These are phyloP conservation scores for Conticribra weissflogii DNA, from an alignment of 108 stramenopile species.

Conservation along the genomic window DNA sequence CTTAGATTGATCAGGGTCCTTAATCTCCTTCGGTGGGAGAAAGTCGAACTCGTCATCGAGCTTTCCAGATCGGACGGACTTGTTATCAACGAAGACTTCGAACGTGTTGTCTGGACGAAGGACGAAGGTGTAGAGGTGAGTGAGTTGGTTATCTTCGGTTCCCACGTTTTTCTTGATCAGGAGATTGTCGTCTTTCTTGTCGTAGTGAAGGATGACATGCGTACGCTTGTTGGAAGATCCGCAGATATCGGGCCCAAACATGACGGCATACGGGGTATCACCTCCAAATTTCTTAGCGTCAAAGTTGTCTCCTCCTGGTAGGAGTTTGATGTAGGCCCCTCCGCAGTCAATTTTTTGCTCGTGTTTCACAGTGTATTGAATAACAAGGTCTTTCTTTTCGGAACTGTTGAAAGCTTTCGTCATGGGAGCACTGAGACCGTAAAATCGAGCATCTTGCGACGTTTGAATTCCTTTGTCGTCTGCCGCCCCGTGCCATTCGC, in stretches of 20 bases:
- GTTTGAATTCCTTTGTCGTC: slow-evolving; percentile 97
- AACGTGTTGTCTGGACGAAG: slow-evolving; percentile 95
- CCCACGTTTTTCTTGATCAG: slow-evolving; percentile 94
- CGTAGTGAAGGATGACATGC: slow-evolving; percentile 97
- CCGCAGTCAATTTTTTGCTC: slow-evolving; percentile 98
- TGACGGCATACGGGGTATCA: slow-evolving; percentile 96
- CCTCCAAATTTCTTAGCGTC: slow-evolving; percentile 93
- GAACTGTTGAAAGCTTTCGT: slow-evolving; percentile 80
- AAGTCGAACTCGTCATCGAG: slow-evolving; percentile 98
- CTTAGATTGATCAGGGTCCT: slow-evolving; percentile 95
- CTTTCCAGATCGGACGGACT: slow-evolving; percentile 88
- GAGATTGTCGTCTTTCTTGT: slow-evolving; percentile 92
- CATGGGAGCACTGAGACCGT: slow-evolving; percentile 92
- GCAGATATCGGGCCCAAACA: slow-evolving; percentile 99
- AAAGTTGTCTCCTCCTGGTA: slow-evolving; percentile 80
- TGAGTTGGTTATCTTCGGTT: slow-evolving; percentile 87
- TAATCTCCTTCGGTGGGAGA: slow-evolving; percentile 88
- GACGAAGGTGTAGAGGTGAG: slow-evolving; percentile 98
- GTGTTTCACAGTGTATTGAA: slow-evolving; percentile 97
- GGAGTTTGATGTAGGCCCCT: slow-evolving; percentile 99
- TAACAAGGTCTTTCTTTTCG: slow-evolving; percentile 92
- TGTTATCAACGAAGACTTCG: slow-evolving; percentile 97
- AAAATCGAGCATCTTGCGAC: slow-evolving; percentile 92
- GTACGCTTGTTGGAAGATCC: slow-evolving; percentile 92
- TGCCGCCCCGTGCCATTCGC: slow-evolving; percentile 85